phyloP scores from a whole-genome alignment of 352 stramenopile species.

The Salisapilia sapeloensis region DNA sequence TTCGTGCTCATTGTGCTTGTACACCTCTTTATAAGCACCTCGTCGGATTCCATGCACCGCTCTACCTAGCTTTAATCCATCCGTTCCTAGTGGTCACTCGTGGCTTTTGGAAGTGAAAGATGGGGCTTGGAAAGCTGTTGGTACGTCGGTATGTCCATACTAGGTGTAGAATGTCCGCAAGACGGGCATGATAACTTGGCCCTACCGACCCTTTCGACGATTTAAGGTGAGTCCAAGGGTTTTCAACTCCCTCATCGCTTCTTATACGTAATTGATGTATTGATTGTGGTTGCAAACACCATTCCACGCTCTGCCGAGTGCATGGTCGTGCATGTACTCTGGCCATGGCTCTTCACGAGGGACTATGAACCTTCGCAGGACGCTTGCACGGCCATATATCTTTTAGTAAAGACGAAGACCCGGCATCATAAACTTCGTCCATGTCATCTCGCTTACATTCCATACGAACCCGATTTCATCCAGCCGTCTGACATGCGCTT shows the following conservation, averaged over 20 bases:
- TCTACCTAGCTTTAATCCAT: conserved; percentile 76
- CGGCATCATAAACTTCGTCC: too few relatives aligned
- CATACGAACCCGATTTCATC: too few relatives aligned
- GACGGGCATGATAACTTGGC: conserved; percentile 49
- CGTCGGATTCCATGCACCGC: conserved; percentile 85
- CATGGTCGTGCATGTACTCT: too few relatives aligned
- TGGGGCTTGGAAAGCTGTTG: conserved; percentile 85
- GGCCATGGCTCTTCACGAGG: too few relatives aligned
- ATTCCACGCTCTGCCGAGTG: conserved; percentile 41
- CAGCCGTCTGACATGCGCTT: conserved; percentile 39
- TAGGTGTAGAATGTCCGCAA: conserved; percentile 71
- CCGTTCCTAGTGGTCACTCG: conserved; percentile 69
- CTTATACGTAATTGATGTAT: conserved; percentile 24
- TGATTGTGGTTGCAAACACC: conserved; percentile 47
- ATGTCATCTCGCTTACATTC: too few relatives aligned
- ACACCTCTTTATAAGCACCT: conserved; percentile 63
- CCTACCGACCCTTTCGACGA: conserved; percentile 34
- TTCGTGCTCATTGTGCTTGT: conserved; percentile 50
- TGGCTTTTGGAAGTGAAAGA: conserved; percentile 8
- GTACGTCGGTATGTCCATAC: conserved; percentile 82
- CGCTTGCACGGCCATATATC: too few relatives aligned
- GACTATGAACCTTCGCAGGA: too few relatives aligned
- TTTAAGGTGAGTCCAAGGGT: conserved; percentile 45
- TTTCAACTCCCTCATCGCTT: conserved; percentile 19
- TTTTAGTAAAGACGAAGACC: too few relatives aligned